phyloP scores from a whole-genome alignment of 148 eudicot species.

The Salicornia ramosissima region DNA sequence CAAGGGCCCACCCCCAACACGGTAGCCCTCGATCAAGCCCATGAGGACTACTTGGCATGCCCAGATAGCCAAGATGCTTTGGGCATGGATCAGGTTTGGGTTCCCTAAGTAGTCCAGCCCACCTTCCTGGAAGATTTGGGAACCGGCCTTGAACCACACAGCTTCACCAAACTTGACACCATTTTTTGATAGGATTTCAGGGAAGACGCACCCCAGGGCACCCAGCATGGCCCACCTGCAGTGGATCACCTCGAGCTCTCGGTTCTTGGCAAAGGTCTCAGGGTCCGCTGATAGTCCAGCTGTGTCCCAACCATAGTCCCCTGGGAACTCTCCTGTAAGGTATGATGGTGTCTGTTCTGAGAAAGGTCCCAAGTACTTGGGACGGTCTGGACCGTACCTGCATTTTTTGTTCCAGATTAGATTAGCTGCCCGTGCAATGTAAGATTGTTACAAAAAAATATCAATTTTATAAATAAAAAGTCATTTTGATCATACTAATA shows the following conservation, averaged over 20 bases:
- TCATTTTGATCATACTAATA: too few relatives aligned
- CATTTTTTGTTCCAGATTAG: too few relatives aligned
- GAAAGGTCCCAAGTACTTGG: constrained; percentile 45
- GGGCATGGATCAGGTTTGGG: constrained; percentile 41
- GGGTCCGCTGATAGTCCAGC: constrained; percentile 48
- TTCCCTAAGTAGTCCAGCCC: constrained; percentile 43
- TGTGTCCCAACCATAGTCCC: constrained; percentile 44
- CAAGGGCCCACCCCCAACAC: constrained; percentile 44
- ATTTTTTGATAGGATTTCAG: constrained; percentile 37
- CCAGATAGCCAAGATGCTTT: constrained; percentile 45
- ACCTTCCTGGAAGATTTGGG: constrained; percentile 41
- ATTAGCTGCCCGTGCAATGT: too few relatives aligned
- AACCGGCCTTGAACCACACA: constrained; percentile 43
- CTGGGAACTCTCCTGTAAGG: constrained; percentile 44
- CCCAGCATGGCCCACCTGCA: constrained; percentile 45
- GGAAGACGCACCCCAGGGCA: constrained; percentile 38
- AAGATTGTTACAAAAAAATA: too few relatives aligned
- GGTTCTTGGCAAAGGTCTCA: constrained; percentile 41
- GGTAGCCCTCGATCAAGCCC: constrained; percentile 43
- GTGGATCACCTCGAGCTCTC: constrained; percentile 40
- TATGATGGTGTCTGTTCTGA: constrained; percentile 38
- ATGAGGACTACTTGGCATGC: constrained; percentile 42
- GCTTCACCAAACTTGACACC: constrained; percentile 48
- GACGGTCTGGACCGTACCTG: constrained; percentile 43
- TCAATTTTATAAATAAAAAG: too few relatives aligned